Conservation (phyloP, 345 rosid genomes). For the Rubroshorea leprosula region DNA sequence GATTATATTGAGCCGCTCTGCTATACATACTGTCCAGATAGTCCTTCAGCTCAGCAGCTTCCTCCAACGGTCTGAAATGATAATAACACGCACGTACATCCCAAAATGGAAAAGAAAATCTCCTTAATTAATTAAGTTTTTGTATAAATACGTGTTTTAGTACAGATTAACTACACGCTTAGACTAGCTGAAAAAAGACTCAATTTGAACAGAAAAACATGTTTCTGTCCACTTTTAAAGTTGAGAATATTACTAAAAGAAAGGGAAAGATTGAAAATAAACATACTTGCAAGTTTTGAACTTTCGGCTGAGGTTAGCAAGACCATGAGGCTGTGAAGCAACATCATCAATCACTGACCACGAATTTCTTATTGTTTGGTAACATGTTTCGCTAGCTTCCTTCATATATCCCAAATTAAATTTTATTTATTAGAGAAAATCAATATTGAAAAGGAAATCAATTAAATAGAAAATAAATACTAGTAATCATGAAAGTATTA, state of each 20-base stretch:
- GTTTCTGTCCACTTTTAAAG: too few relatives aligned
- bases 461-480: background rate
- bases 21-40: background rate
- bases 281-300: slow-evolving; percentile 68
- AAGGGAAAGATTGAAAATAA: background rate
- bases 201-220: background rate
- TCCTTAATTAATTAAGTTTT: too few relatives aligned
- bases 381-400: slow-evolving; percentile 45
- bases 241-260: background rate
- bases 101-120: background rate
- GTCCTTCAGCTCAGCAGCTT: slow-evolving; percentile 20
- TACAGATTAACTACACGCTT: too few relatives aligned
- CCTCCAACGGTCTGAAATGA: slow-evolving; percentile 25
- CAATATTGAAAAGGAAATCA: too few relatives aligned
- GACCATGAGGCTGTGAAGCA: slow-evolving; percentile 45
- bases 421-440: too few relatives aligned
- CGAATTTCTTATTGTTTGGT: slow-evolving; percentile 27
- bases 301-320: slow-evolving; percentile 38
- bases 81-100: too few relatives aligned
- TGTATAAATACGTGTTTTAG: too few relatives aligned
- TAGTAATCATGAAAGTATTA: background rate
- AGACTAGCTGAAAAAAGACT: too few relatives aligned
- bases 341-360: slow-evolving; percentile 35
- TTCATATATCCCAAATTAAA: slow-evolving; percentile 3
- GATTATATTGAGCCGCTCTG: slow-evolving; percentile 20